Percentiles rank a stretch among this genome's conserved stretches.
phyloP scores from a whole-genome alignment of 805 yeast species.

The Henningerozyma blattae region DNA sequence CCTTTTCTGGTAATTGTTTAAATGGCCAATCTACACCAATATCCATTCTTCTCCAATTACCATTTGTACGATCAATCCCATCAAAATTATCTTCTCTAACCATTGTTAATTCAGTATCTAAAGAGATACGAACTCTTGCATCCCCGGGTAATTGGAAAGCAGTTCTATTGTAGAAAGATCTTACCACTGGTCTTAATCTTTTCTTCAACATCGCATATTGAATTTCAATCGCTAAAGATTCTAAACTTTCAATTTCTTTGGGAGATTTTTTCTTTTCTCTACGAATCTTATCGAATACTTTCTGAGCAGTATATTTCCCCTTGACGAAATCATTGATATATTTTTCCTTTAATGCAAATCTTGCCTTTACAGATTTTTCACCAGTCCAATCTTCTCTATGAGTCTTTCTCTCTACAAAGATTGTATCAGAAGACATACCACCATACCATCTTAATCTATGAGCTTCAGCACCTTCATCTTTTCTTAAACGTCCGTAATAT shows the following conservation, averaged over 20 bases:
- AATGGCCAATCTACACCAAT: conserved; percentile 98
- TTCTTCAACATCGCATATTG: conserved; percentile 82
- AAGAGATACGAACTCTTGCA: conserved; percentile 95
- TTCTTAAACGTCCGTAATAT: conserved; percentile 86
- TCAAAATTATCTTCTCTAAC: conserved; percentile 96
- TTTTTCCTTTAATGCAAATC: conserved; percentile 87
- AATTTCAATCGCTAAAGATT: conserved; percentile 83
- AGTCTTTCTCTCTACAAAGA: conserved; percentile 93
- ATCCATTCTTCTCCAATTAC: conserved; percentile 97
- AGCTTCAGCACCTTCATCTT: conserved; percentile 98
- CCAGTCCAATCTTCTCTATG: conserved; percentile 99
- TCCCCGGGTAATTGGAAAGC: conserved; percentile 99
- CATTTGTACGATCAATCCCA: conserved; percentile 77
- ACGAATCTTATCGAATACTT: conserved; percentile 85
- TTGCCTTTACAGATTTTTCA: conserved; percentile 96
- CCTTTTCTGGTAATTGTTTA: conserved; percentile 68
- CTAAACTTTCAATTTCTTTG: conserved; percentile 84
- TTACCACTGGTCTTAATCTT: conserved; percentile 82
- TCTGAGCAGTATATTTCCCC: conserved; percentile 78
- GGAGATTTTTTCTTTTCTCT: conserved; percentile 81
- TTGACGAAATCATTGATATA: conserved; percentile 72
- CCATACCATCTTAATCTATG: conserved; percentile 98
- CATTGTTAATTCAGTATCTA: conserved; percentile 95
- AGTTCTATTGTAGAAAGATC: conserved; percentile 95
- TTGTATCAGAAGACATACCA: conserved; percentile 85